Evolutionary conservation across 1,284 basidiomycete species (phyloP), one percentile per base, ranked within the genome.

Genomic region (Ceratobasidium sp.): DNA sequence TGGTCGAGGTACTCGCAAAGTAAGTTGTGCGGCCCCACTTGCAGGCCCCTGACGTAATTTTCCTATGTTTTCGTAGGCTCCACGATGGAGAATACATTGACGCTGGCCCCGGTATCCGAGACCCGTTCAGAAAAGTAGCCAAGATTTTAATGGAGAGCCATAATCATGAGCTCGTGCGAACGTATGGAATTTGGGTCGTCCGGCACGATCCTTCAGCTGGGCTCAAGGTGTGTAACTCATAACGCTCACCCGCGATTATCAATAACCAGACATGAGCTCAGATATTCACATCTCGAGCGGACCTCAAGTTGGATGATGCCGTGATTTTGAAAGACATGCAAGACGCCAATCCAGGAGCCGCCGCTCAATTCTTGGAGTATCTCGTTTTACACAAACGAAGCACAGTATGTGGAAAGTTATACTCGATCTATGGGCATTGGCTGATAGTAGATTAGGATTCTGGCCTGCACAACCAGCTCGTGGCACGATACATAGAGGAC

Each of bases 101-200:
- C 79, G 84, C 86, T 2, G 84, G 88, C 53, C 86, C 94, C 3
- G 66, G 61, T 43, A 6, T 63, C 74, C 81, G 83, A 22, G 89
- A 95, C 78, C 93, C 94, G 0, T 80, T 93, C 0, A 84, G 84
- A 4, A 87, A 89, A 76, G 90, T 98, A 81, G 85, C 92, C 58
- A 80, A 84, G 2, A 82, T 94, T 16, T 83, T 97, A 1, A 86
- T 83, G 39, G 86, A 84, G 71, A 88, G 86, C 76, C 85, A 86
- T 53, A 90, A 93, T 79, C 86, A 87, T 29, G 80, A 83, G 5
- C 79, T 94, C 59, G 87, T 90, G 2, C 88, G 90, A 75, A 85
- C 87, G 66, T 96, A 94, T 88, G 91, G 88, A 0, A 81, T 94
- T 5, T 97, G 96, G 95, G 82, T 98, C 27, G 86, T 90, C 0